Percentiles rank a stretch among this genome's conserved stretches.
Conservation (phyloP, 2,329 filamentous ascomycete species). For the Chaetothyriales sp. region DNA sequence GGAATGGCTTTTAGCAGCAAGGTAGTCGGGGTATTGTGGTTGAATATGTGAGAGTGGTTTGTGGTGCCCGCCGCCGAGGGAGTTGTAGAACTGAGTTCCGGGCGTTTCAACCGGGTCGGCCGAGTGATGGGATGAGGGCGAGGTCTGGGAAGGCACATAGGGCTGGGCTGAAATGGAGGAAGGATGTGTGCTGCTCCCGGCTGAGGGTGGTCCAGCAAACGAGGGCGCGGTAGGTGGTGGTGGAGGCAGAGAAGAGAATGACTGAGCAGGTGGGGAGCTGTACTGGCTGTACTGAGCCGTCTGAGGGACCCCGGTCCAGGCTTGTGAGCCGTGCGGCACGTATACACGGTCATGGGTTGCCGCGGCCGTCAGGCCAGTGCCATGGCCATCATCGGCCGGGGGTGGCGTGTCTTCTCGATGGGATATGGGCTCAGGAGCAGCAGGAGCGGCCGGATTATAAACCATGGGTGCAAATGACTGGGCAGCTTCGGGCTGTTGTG, state of each 20-base stretch:
- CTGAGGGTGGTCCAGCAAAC: conserved; percentile 10
- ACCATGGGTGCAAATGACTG: conserved; percentile 36
- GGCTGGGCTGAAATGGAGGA: conserved; percentile 10
- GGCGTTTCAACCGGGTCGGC: conserved; percentile 15
- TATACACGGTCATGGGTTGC: conserved; percentile 26
- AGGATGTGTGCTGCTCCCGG: conserved; percentile 2
- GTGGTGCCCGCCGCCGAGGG: conserved; percentile 13
- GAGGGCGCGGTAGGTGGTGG: conserved; percentile 9
- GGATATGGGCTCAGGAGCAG: conserved; percentile 49
- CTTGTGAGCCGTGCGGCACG: conserved; percentile 5
- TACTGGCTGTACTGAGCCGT: conserved; percentile 6
- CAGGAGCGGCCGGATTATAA: conserved; percentile 52
- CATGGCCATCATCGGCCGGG: conserved; percentile 38
- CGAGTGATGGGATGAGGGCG: background rate
- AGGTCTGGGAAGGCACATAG: conserved; percentile 5
- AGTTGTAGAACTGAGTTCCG: conserved; percentile 18
- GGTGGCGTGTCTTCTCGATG: conserved; percentile 54
- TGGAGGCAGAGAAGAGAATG: conserved; percentile 6
- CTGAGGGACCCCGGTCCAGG: conserved; percentile 4
- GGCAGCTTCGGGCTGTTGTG: background rate
- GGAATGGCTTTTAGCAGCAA: conserved; percentile 16
- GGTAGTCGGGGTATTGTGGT: conserved; percentile 21
- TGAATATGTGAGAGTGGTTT: conserved; percentile 21
- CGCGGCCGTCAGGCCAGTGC: conserved; percentile 31
- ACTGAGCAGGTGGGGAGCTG: conserved; percentile 4